Conservation (phyloP, 1,139 yeast species). For the Protomyces macrosporus region DNA sequence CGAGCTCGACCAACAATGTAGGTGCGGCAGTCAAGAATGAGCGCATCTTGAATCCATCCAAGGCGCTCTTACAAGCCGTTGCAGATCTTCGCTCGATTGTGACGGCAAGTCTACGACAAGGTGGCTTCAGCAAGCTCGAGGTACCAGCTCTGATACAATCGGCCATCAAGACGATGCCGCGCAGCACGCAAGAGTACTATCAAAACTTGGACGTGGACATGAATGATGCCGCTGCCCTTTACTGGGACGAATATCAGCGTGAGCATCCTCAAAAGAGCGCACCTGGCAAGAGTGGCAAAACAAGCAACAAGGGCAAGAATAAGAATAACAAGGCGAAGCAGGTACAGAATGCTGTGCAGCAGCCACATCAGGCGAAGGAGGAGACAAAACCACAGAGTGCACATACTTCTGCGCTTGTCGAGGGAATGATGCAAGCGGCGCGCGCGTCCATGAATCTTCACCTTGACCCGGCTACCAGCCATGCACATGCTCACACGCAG, state of each 20-base stretch:
- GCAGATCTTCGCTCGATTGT: not conserved
- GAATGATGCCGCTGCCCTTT: not conserved
- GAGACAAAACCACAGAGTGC: not conserved
- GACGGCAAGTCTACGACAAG: not conserved
- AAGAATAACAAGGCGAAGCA: too few species aligned
- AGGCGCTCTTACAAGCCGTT: not conserved
- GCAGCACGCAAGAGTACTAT: not conserved
- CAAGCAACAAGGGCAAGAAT: not conserved
- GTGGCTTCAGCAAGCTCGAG: not conserved
- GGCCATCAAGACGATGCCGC: not conserved
- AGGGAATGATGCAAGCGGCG: not conserved
- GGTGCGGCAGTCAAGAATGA: not conserved
- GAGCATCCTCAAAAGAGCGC: not conserved
- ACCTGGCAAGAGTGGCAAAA: not conserved
- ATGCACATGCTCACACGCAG: too few species aligned
- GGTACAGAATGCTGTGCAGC: too few species aligned
- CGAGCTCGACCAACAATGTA: not conserved
- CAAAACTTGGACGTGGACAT: not conserved
- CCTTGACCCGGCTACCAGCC: too few species aligned
- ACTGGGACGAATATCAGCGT: not conserved
- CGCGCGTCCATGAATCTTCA: not conserved
- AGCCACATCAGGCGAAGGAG: not conserved
- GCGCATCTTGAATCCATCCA: not conserved
- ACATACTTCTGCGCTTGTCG: not conserved
- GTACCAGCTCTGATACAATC: not conserved